Base-by-base conservation (phyloP, 441 rosid genomes). In the California macrophylla region DNA sequence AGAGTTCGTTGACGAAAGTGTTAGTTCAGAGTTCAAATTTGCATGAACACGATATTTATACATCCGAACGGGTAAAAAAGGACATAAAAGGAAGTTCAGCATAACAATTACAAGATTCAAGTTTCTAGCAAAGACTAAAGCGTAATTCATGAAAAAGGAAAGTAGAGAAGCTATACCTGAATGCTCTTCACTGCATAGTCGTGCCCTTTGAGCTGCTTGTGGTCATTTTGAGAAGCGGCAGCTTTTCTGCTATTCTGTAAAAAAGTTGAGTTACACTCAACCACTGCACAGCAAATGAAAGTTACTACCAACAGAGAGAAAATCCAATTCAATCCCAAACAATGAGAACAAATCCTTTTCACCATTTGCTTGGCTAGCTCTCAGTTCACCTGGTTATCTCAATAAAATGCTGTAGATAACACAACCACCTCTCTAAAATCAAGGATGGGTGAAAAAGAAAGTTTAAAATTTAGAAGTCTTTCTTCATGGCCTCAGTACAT, bases 101-200 rank as follows among this genome's bases (percentile, higher is more conserved):
- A 52, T 52, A 52, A 52, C 60, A 52, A 9, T n/a, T 52, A 1
- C 56, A 15, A 1, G 60, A 24, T 47, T 38, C 45, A 38, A 8
- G 45, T 13, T 38, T 38, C 45, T 38, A 38, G 10, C 45, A 38
- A 38, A 38, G 45, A 38, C 45, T 38, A 38, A 42, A 42, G 50
- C 3, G 34, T 30, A 10, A 13, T 40, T 40, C 47, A 40, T 40
- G 47, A 10, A 6, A 30, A 40, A 40, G 15, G 13, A 45, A 45
- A 45, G 60, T 4, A 40, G 47, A 52, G 60, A 42, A 52, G 60
- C 60, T 8, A 52, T 52, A 52, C 60, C 60, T 18, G 60, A 52
- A 52, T 52, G 60, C 60, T 52, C 24, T 52, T 52, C 60, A 52
- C 24, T 52, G 60, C 21, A 52, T 16, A 20, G 24, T 18, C 7